Base-by-base conservation (phyloP, 768 basidiomycete species). In the Xanthoconium purpureum region DNA sequence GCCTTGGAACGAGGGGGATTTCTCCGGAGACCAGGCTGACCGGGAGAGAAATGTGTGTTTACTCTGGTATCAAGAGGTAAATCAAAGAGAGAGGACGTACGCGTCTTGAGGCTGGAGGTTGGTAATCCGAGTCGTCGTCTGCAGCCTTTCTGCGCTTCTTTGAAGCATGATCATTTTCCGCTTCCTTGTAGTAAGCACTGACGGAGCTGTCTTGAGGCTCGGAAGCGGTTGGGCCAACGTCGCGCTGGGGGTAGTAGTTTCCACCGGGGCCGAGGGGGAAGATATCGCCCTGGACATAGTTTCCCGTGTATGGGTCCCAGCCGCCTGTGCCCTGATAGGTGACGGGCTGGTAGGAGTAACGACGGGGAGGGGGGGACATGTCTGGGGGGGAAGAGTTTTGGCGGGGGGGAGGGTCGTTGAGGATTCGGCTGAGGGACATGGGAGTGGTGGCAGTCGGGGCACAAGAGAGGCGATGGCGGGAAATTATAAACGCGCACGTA, bases 391-490 rank as follows among this genome's bases (percentile, higher is more conserved):
- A 24, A n/a, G 69, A 64, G 43, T 65, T 67, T 58, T 62, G 61
- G 14, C 56, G 62, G 39, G 60, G 47, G 57, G 86, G 80, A 61
- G 88, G 84, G 74, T 89, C 84, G 74, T 91, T 91, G 74, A 91
- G 84, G 59, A 91, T 90, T 62, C 83, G 80, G 64, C 84, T 84
- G 71, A 91, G 83, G 49, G 89, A 90, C 88, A 91, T 91, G 72
- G 57, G 43, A 52, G 63, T 63, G 56, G 55, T 59, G 60, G 63
- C 53, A 57, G 59, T 52, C 46, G 62, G 44, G 44, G 17, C 44
- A 32, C 44, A 45, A 45, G 29, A 45, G 45, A 62, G 54, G 57
- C 66, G 66, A 70, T 61, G 68, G 66, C 70, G 71, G 67, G 71
- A 71, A 71, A n/a, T n/a, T n/a, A n/a, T n/a, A n/a, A n/a, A 52